These are phyloP conservation scores for Daedalea quercina DNA, from an alignment of 768 basidiomycete species.

Conservation along the genomic window DNA sequence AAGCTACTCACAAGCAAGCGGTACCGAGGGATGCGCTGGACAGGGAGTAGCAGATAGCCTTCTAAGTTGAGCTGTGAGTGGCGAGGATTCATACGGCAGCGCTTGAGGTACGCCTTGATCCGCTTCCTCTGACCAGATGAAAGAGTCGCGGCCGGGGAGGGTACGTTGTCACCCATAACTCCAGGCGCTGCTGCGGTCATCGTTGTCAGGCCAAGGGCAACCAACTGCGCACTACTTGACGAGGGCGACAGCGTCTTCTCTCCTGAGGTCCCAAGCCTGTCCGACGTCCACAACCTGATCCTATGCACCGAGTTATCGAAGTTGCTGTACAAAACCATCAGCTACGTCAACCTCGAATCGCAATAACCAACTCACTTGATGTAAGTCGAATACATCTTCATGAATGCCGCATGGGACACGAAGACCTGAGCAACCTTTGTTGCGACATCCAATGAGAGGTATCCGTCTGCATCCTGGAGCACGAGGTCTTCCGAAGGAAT, in stretches of 20 bases:
- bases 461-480: constrained; percentile 62
- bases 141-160: constrained; percentile 46
- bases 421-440: constrained; percentile 85
- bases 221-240: constrained; percentile 56
- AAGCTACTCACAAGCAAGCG: constrained; percentile 68
- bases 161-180: constrained; percentile 30
- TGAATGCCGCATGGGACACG: constrained; percentile 90
- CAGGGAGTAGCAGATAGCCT: constrained; percentile 88
- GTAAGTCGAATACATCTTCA: constrained; percentile 98
- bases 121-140: constrained; percentile 81
- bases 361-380: constrained; percentile 67
- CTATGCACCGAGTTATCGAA: constrained; percentile 91
- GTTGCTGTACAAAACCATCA: constrained; percentile 45
- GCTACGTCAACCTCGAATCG: constrained; percentile 7
- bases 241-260: constrained; percentile 47
- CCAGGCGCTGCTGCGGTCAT: constrained; percentile 42
- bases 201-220: constrained; percentile 51
- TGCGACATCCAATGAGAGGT: constrained; percentile 67
- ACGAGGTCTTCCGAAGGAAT: constrained; percentile 35
- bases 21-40: constrained; percentile 97
- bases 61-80: constrained; percentile 94
- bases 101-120: constrained; percentile 84
- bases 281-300: constrained; percentile 78
- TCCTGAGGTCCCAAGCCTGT: constrained; percentile 39
- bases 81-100: constrained; percentile 80